Base-by-base conservation (phyloP, 2,329 filamentous ascomycete genomes). In the Decorospora gaudefroyi region DNA sequence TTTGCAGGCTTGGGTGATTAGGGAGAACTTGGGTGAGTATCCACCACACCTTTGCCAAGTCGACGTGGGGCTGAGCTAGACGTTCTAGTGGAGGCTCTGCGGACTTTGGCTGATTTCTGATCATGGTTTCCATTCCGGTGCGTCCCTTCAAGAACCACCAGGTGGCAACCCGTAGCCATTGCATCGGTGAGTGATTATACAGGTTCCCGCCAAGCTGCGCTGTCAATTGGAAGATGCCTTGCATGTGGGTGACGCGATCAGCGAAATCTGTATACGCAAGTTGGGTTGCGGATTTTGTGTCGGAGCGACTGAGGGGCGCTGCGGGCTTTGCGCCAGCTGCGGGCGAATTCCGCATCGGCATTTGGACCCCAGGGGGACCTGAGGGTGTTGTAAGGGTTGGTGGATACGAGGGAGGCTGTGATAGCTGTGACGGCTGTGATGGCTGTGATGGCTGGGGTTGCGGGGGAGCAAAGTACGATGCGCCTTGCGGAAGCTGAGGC, bases 111-210 rank as follows among this genome's bases (percentile, higher is more conserved):
- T 82, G 79, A 38, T 82, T 84, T 48, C 88, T 80, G 32, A 95
- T 84, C 26, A 85, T 77, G 9, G 74, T 70, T 67, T 96, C 91
- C 37, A 96, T 76, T 7, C 84, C 83, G 61, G 85, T 82, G 49
- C 90, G 84, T 13, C 90, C 91, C 56, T 83, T 86, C 31, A 95
- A 66, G 62, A 96, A 95, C 91, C 91, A 96, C 91, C 91, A 96
- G 0, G 88, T 75, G 3, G 83, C 85, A 16, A 84, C 85, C 45
- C 88, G 80, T 7, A 86, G 77, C 74, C 91, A 86, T 47, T 90
- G 82, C 32, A 79, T 76, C 0, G 86, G 77, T 0, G 82, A 75
- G 36, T 82, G 85, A 19, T 79, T 77, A 42, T 81, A 77, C 4
- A 90, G 66, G 0, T 88, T 83, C 51, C 82, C 84, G 19, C 85